Evolutionary conservation across 2,329 filamentous ascomycete species (phyloP).

Genomic region (Microcyclospora tardicrescens): DNA sequence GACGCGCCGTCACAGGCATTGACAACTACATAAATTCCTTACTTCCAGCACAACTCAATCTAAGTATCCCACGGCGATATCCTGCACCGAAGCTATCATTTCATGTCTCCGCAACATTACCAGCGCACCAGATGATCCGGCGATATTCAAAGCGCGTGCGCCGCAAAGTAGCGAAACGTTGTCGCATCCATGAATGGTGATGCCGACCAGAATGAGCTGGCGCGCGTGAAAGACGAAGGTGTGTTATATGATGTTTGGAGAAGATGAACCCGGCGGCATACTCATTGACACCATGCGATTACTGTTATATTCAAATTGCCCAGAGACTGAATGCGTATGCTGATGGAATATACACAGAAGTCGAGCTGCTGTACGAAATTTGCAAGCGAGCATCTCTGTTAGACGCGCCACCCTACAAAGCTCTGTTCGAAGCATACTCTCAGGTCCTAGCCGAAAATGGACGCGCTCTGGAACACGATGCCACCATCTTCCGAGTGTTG

Average conservation of each 20-base stretch:
- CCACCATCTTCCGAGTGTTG: slow-evolving; percentile 62
- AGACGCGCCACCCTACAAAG: slow-evolving; percentile 55
- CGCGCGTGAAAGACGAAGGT: slow-evolving; percentile 31
- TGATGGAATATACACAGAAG: slow-evolving; percentile 43
- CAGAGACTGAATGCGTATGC: background rate
- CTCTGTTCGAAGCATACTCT: slow-evolving; percentile 72
- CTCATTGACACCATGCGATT: background rate
- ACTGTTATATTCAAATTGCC: background rate
- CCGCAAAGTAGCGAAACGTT: slow-evolving; percentile 15
- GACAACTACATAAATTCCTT: too few relatives aligned
- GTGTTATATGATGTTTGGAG: slow-evolving; percentile 1
- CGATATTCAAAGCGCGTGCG: slow-evolving; percentile 23
- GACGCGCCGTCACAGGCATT: too few relatives aligned
- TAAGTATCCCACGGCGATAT: too few relatives aligned
- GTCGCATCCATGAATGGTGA: slow-evolving; percentile 20
- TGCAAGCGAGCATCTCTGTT: slow-evolving; percentile 58
- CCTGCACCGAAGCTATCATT: too few relatives aligned
- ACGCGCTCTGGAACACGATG: slow-evolving; percentile 59
- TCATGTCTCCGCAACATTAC: background rate
- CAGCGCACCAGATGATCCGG: slow-evolving; percentile 20
- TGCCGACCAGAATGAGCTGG: slow-evolving; percentile 23
- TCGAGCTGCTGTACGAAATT: slow-evolving; percentile 65
- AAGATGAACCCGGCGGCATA: background rate
- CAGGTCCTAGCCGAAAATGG: slow-evolving; percentile 57
- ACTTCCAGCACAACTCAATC: too few relatives aligned